These are phyloP conservation scores for Chamaecyparis obtusa DNA, from an alignment of 75 land plant species.

Conservation along the genomic window DNA sequence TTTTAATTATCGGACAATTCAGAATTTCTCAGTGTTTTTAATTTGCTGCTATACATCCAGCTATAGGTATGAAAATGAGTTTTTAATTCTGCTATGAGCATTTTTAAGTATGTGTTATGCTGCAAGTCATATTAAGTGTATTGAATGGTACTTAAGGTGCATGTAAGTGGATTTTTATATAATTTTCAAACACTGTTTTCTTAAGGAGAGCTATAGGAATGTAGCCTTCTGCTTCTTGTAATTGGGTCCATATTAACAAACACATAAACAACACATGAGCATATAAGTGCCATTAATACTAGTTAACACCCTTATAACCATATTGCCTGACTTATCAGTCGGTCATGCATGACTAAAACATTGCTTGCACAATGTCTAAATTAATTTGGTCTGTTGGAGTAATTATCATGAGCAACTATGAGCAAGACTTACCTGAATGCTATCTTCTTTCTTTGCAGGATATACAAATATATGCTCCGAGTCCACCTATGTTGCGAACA, in stretches of 20 bases:
- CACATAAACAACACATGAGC: not conserved
- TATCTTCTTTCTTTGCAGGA: not conserved
- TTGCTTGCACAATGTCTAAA: not conserved
- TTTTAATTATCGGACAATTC: no score
- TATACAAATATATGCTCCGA: not conserved
- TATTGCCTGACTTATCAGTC: not conserved
- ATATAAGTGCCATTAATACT: not conserved
- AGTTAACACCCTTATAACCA: not conserved
- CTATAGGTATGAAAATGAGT: no score
- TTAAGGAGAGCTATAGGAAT: not conserved
- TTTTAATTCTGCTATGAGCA: no score
- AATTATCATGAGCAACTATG: not conserved
- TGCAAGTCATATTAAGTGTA: no score
- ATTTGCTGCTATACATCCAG: no score
- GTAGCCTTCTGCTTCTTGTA: not conserved
- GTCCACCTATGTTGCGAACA: slow-evolving; percentile 3
- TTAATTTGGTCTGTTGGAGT: not conserved
- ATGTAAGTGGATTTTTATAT: no score
- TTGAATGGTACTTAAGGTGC: no score
- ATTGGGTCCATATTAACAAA: not conserved
- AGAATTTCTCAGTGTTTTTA: no score
- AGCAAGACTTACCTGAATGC: not conserved
- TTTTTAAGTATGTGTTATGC: no score
- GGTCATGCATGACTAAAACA: not conserved
- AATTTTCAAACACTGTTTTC: not conserved